Base-by-base conservation (phyloP, 345 rosid species). In the Eutrema heterophyllum region DNA sequence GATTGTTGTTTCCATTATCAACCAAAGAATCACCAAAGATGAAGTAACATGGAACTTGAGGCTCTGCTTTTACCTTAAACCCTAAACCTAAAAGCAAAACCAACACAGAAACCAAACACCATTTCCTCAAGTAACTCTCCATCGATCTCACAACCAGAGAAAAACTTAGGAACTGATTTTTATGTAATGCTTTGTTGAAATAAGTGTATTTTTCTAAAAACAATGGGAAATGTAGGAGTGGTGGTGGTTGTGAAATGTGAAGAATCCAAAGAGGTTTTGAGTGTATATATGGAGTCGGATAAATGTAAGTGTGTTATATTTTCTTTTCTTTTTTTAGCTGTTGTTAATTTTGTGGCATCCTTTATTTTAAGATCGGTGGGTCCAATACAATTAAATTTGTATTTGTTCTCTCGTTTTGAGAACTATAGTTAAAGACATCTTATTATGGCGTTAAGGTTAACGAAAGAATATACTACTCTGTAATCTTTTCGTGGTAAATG, bases 21-120 rank as follows among this genome's bases (percentile, higher is more conserved):
- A 88, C 96, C 84, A 93, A 77, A 18, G 98, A 93, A 63, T 93
- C 98, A 57, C 98, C 98, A 53, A 93, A 93, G 56, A 90, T 78
- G 74, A 90, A 93, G 83, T 82, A 90, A 72, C 97, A 87, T 29
- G 98, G 97, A 30, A 79, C 97, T 64, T 85, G 88, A 1, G 91
- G 91, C 8, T 73, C 86, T 27, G 81, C 89, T 44, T 35, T 71
- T 15, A 54, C 80, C 3, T 60, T 75, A 41, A 53, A 65, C 26
- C 63, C 29, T 51, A 73, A 41, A 73, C 76, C 49, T 45, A 61
- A 29, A 55, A 62, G 16, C 49, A 70, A 7, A 53, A 72, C 62
- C 56, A 54, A 39, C 76, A 71, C 6, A 54, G 54, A 59, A 55
- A 75, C 44, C 7, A 62, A 69, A 64, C 75, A 62, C 68, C 67